phyloP scores from a whole-genome alignment of 2,329 filamentous ascomycete genomes.

The Xylaria sp. region DNA sequence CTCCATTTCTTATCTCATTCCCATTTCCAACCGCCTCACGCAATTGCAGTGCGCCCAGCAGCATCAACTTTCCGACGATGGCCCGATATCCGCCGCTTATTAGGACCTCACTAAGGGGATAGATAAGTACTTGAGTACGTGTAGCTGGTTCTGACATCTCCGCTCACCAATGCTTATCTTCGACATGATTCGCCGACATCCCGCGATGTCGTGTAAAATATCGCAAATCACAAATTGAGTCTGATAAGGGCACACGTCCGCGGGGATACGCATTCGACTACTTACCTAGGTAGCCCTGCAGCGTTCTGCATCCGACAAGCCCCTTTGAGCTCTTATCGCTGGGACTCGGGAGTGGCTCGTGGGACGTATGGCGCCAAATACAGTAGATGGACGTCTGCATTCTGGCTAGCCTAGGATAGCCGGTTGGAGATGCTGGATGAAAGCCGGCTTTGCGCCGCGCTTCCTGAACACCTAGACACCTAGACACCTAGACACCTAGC shows the following conservation, averaged over 20 bases:
- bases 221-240: constrained; percentile 28
- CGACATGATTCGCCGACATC: constrained; percentile 33
- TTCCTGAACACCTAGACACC: neutral
- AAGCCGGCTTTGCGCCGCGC: neutral
- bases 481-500: too few species aligned
- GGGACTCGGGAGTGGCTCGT: neutral
- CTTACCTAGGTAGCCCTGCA: neutral
- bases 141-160: constrained; percentile 37
- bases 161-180: constrained; percentile 36
- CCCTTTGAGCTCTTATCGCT: neutral
- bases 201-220: constrained; percentile 17
- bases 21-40: constrained; percentile 6
- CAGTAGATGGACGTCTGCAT: too few species aligned
- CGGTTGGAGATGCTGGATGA: constrained; percentile 10
- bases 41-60: neutral
- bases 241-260: constrained; percentile 33
- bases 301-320: constrained; percentile 6
- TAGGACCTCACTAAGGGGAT: constrained; percentile 7
- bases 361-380: constrained; percentile 1
- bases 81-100: constrained; percentile 7
- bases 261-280: constrained; percentile 20
- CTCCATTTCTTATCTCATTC: constrained; percentile 21
- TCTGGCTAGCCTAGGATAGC: constrained; percentile 5
- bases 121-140: neutral
- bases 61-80: constrained; percentile 1